Base-by-base conservation (phyloP, 164 flowering plant genomes). In the Pachysandra terminalis region DNA sequence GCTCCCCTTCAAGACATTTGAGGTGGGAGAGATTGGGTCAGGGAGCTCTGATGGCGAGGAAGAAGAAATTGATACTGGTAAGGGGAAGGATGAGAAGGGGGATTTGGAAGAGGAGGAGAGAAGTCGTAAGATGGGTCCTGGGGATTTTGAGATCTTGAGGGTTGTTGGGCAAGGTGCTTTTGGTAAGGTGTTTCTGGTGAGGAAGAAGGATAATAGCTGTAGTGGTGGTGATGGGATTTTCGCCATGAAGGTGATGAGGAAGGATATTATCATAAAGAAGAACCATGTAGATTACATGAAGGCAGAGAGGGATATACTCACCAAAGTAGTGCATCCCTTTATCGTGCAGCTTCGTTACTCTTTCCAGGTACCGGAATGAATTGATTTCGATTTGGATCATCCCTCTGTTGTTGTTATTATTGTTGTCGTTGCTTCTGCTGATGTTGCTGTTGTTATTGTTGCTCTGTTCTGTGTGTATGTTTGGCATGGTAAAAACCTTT, bases 161-260 rank as follows among this genome's bases (percentile, higher is more conserved):
- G 84, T 92, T 48, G 72, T 90, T 53, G 97, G 97, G 22, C 80
- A 84, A 64, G 97, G 97, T 0, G 86, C 96, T 9, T 91, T 91
- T 75, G 97, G 93, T 54, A 91, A 89, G 80, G 97, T 89, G 35
- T 91, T 86, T 75, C 85, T 72, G 76, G 97, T 91, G 64, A 84
- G 84, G 75, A 84, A 78, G 79, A 86, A 81, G 74, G 77, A 74
- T 19, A 62, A 28, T 17, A 32, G 56, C 10, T 69, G n/a, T n/a
- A n/a, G 72, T 14, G 73, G 53, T 54, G 83, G 78, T 9, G 88
- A 86, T 81, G 93, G 87, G 75, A 80, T 92, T 26, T 85, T 71
- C 48, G 98, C 98, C 0, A 94, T 94, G 98, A 94, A 94, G 61
- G 98, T 94, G 54, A 91, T 94, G 97, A 86, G 87, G 77, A 94